Conservation (phyloP, 2,329 filamentous ascomycete genomes). For the Pseudocercospora pini-densiflorae region DNA sequence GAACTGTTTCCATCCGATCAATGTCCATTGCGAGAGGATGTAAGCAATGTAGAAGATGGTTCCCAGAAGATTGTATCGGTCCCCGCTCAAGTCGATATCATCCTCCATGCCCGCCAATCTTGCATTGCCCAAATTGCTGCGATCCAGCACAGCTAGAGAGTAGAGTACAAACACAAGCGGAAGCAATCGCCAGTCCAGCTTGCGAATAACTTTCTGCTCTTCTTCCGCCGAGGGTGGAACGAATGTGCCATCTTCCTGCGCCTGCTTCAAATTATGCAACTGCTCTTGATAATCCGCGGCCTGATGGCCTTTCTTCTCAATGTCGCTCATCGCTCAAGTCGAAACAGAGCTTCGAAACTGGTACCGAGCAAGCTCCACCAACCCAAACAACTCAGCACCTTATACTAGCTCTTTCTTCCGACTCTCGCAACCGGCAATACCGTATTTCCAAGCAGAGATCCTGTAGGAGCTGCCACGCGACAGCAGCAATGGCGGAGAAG, state of each 20-base stretch:
- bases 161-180: conserved; percentile 41
- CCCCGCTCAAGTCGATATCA: conserved; percentile 53
- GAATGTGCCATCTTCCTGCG: conserved; percentile 26
- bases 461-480: background rate
- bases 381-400: background rate
- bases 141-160: conserved; percentile 38
- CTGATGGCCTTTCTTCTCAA: conserved; percentile 21
- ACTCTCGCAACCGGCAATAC: background rate
- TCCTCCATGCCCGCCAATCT: conserved; percentile 48
- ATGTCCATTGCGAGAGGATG: conserved; percentile 45
- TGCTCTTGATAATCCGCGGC: conserved; percentile 24
- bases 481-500: background rate
- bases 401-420: background rate
- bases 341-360: background rate
- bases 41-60: conserved; percentile 60
- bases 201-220: conserved; percentile 37
- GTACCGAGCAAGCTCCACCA: background rate
- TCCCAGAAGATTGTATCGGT: conserved; percentile 56
- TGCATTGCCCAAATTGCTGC: conserved; percentile 45
- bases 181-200: conserved; percentile 39
- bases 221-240: conserved; percentile 32
- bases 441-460: background rate
- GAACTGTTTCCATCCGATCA: conserved; percentile 51
- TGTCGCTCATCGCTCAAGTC: conserved; percentile 13
- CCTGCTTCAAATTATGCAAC: conserved; percentile 14